Conservation (phyloP, 2,329 filamentous ascomycete genomes). For the Celoporthe dispersa region DNA sequence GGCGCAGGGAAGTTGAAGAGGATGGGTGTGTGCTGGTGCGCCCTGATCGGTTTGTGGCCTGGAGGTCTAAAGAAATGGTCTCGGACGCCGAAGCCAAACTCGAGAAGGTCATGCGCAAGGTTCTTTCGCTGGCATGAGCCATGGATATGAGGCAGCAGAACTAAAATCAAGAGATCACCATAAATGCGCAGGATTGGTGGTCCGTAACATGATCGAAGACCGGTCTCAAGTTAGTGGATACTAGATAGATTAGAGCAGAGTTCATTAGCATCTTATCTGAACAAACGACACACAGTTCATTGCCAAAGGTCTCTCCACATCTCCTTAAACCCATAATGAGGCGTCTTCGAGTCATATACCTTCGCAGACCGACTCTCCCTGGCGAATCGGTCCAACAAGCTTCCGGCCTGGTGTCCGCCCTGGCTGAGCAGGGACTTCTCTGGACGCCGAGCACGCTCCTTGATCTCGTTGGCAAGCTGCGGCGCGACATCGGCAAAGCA, state of each 20-base stretch:
- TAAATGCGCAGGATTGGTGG: not conserved
- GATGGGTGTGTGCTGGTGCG: conserved; percentile 61
- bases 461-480: conserved; percentile 71
- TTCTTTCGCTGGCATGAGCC: conserved; percentile 26
- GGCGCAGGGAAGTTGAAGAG: conserved; percentile 57
- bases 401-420: conserved; percentile 45
- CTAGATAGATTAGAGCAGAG: not conserved
- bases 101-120: conserved; percentile 31
- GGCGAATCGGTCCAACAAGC: conserved; percentile 65
- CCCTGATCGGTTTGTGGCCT: conserved; percentile 63
- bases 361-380: conserved; percentile 55
- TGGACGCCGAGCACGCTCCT: conserved; percentile 63
- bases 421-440: conserved; percentile 46
- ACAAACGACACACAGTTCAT: conserved; percentile 5
- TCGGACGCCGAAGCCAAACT: conserved; percentile 32
- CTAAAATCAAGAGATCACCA: not conserved
- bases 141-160: conserved; percentile 5
- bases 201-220: not conserved
- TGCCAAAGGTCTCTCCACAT: conserved; percentile 84
- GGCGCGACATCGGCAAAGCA: conserved; percentile 91
- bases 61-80: conserved; percentile 42
- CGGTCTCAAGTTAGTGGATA: not conserved
- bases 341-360: conserved; percentile 74
- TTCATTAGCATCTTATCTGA: not conserved
- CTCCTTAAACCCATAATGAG: conserved; percentile 84